phyloP scores from a whole-genome alignment of 2,329 filamentous ascomycete species.

The Didymella pinodella region DNA sequence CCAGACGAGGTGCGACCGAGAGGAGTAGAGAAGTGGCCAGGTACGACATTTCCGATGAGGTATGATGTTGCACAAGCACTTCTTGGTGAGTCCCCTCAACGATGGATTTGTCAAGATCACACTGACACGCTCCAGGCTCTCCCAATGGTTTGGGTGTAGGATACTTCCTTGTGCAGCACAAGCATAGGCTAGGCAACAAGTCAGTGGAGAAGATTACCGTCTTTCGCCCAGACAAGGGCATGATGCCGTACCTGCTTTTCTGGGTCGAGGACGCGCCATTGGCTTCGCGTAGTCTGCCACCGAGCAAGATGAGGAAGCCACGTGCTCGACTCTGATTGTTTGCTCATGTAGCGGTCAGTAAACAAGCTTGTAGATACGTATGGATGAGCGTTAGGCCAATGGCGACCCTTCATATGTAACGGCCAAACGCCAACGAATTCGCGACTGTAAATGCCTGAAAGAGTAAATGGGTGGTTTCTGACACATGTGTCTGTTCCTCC shows the following conservation, averaged over 20 bases:
- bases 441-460: neutral
- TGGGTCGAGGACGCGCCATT: conserved; percentile 17
- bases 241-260: conserved; percentile 24
- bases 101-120: too few species aligned
- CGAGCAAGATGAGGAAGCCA: neutral
- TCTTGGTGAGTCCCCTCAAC: conserved; percentile 7
- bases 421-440: neutral
- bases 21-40: conserved; percentile 21
- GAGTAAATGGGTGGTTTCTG: neutral
- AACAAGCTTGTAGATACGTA: neutral
- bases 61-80: conserved; percentile 19
- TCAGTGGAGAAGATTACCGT: conserved; percentile 23
- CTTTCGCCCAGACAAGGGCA: conserved; percentile 16
- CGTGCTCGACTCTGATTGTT: neutral
- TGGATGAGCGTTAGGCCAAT: neutral
- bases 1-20: conserved; percentile 8
- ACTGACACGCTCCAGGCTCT: conserved; percentile 13
- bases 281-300: neutral
- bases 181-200: conserved; percentile 19
- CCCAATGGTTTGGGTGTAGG: conserved; percentile 19
- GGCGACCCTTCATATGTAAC: neutral
- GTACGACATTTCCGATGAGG: conserved; percentile 10
- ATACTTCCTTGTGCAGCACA: conserved; percentile 28
- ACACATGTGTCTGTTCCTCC: neutral
- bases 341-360: neutral